A percentile compares a stretch with the other conserved stretches of the same genome.
Conservation (phyloP, 345 rosid species). For the Lenwebbia sp. region DNA sequence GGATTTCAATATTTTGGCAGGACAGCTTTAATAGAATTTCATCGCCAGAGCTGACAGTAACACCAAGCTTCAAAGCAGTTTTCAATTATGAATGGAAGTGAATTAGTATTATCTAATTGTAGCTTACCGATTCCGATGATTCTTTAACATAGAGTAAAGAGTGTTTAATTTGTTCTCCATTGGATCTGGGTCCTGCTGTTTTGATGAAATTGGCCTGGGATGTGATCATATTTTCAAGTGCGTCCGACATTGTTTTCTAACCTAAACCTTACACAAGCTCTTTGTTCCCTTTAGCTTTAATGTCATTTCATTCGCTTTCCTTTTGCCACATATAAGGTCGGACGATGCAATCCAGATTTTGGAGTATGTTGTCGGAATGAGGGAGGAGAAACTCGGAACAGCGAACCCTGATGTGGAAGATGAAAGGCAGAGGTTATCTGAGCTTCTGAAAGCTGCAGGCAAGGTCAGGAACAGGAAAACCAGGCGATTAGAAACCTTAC, state of each 20-base stretch:
- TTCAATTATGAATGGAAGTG: neutral
- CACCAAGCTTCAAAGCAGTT: neutral
- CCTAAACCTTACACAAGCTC: neutral
- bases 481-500: slow-evolving; percentile 57
- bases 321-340: slow-evolving; percentile 27
- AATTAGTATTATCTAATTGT: neutral
- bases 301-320: neutral
- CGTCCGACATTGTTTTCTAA: neutral
- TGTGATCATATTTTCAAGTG: neutral
- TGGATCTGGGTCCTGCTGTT: neutral
- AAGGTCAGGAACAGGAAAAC: slow-evolving; percentile 64
- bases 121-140: neutral
- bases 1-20: neutral
- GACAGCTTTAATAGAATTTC: neutral
- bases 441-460: slow-evolving; percentile 83
- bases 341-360: slow-evolving; percentile 88
- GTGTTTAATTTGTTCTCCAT: neutral
- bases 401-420: slow-evolving; percentile 87
- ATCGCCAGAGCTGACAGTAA: neutral
- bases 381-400: slow-evolving; percentile 97
- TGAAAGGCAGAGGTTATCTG: slow-evolving; percentile 64
- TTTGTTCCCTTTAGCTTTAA: neutral
- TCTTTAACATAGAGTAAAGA: neutral
- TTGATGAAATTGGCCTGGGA: neutral
- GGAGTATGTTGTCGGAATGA: slow-evolving; percentile 74